phyloP scores from a whole-genome alignment of 768 basidiomycete species.

The Mycena olivaceomarginata region DNA sequence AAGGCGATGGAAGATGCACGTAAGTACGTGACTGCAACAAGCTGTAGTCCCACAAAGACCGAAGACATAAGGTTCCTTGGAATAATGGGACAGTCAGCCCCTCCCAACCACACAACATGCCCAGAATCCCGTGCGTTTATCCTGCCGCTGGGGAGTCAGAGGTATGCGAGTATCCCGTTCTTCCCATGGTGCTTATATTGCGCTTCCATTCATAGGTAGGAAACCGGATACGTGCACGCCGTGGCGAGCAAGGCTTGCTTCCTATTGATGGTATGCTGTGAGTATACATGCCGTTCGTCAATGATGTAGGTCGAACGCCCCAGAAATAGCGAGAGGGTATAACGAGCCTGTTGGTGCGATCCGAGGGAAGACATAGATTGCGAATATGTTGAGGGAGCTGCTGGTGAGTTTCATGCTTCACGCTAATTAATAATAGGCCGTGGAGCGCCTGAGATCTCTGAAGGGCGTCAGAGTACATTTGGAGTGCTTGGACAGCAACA shows the following conservation, averaged over 20 bases:
- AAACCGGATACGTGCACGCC: slow-evolving; percentile 8
- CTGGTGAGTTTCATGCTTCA: neutral
- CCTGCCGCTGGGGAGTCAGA: slow-evolving; percentile 21
- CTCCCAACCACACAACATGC: slow-evolving; percentile 1
- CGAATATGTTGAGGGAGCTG: slow-evolving; percentile 15
- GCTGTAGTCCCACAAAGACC: neutral
- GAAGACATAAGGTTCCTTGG: neutral
- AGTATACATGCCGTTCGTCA: neutral
- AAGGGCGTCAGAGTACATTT: no score
- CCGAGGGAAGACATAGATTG: slow-evolving; percentile 16
- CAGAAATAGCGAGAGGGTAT: slow-evolving; percentile 18
- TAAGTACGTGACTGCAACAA: neutral
- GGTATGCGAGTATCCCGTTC: slow-evolving; percentile 16
- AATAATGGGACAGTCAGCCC: neutral
- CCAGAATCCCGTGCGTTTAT: slow-evolving; percentile 15
- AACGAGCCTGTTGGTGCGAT: slow-evolving; percentile 19
- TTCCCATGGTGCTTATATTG: neutral
- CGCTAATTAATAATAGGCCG: no score
- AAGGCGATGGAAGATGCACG: slow-evolving; percentile 1
- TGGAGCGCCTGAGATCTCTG: no score
- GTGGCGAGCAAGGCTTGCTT: neutral
- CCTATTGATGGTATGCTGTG: slow-evolving; percentile 22
- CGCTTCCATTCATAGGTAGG: slow-evolving; percentile 13
- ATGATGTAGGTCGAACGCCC: slow-evolving; percentile 20
- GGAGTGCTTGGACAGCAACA: no score